Base-by-base conservation (phyloP, 306 rosid species). In the Prunus mira region DNA sequence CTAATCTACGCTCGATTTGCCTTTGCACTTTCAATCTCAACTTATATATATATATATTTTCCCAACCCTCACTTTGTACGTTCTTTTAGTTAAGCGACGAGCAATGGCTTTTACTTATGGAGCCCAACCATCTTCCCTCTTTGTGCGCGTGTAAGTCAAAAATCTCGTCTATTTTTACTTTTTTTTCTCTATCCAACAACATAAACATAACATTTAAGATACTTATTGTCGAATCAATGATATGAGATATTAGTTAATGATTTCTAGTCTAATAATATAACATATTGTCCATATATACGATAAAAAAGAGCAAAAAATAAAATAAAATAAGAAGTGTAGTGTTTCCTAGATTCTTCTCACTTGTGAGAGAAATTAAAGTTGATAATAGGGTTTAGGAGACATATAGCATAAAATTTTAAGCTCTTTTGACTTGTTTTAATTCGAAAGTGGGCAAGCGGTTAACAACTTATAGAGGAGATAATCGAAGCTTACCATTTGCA, bases 1-100 rank as follows among this genome's bases (percentile, higher is more conserved):
- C 87, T 88, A 89, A 89, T 83, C 82, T 82, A 20, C 81, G 85
- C 89, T 86, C 79, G 3, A 38, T 74, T 82, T 34, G 65, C 78
- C 79, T 79, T 55, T 24, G 6, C 55, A 47, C 52, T 14, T 38
- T 69, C 0, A 68, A 25, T 14, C 54, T 69, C 0, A 68, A 25
- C 73, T 55, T 73, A 65, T 61, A 64, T 75, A 45, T 77, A 62
- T 75, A 61, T 66, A 3, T 24, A 0, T 24, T 24, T 32, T 83
- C 70, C 47, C 75, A 77, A 24, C 45, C 79, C 82, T 34, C 77
- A 77, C 78, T 80, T 55, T 83, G 28, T 78, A 73, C 70, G 75
- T 67, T 65, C 71, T 70, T 81, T 79, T 70, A 71, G 77, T 85
- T 80, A 79, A 74, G 78, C 79, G 81, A 90, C 83, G 87, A 85